These are phyloP conservation scores for Phaffia australis DNA, from an alignment of 768 basidiomycete genomes.

Conservation along the genomic window DNA sequence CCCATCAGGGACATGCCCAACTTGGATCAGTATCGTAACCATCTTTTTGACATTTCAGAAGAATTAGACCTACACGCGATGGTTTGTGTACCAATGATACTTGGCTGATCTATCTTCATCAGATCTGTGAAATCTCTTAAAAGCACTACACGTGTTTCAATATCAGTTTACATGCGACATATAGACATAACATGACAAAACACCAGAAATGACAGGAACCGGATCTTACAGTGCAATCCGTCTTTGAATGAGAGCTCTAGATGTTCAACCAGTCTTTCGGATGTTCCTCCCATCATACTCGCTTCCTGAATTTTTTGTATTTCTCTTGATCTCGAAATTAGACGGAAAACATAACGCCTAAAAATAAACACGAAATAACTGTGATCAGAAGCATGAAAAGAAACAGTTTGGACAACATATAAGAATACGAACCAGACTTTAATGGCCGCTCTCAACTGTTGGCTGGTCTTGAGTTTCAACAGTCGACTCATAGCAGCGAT, in stretches of 20 bases:
- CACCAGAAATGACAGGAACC: background rate
- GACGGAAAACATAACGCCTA: conserved; percentile 83
- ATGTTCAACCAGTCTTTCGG: conserved; percentile 48
- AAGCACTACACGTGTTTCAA: conserved; percentile 44
- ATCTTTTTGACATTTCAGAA: background rate
- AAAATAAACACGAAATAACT: background rate
- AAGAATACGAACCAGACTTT: conserved; percentile 58
- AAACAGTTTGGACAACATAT: background rate
- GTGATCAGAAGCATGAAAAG: background rate
- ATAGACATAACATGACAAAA: background rate
- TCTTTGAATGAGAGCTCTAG: conserved; percentile 73
- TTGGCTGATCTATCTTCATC: conserved; percentile 69
- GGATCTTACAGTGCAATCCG: conserved; percentile 45
- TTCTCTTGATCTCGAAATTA: conserved; percentile 80
- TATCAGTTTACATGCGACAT: background rate
- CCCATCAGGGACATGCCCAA: conserved; percentile 8
- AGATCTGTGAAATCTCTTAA: conserved; percentile 71
- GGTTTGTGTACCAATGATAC: conserved; percentile 93
- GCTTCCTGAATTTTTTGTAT: conserved; percentile 67
- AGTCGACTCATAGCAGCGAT: conserved; percentile 78
- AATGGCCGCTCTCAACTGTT: conserved; percentile 70
- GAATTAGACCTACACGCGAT: conserved; percentile 4
- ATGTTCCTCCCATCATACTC: conserved; percentile 65
- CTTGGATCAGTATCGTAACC: background rate
- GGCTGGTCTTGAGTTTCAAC: conserved; percentile 59